Evolutionary conservation across 495 filamentous ascomycete species (phyloP), one percentile per base, ranked within the genome.

Genomic region (Beverwykella pulmonaria): DNA sequence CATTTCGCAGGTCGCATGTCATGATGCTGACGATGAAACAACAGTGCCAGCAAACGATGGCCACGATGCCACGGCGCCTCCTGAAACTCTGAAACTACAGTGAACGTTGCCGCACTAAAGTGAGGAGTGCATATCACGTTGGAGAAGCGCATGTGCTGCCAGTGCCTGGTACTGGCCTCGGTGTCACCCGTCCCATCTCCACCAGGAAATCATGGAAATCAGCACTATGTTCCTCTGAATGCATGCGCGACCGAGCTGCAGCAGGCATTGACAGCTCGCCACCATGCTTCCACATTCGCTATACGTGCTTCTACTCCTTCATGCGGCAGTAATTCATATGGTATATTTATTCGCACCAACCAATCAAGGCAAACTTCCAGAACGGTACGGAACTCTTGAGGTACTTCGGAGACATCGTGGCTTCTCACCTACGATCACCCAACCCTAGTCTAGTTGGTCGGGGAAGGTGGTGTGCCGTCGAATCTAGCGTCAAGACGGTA

Each of bases 1-100:
- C 50, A 54, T 63, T 39, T 44, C 39, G 39, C 17, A n/a, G 39
- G 6, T 44, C 39, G 39, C 39, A 44, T 44, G 39, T 39, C 25
- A n/a, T 55, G 20, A 44, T 63, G 60, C 60, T 54, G 60, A 55
- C 59, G 59, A 34, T 61, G 59, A 61, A 61, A 61, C 59, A 57
- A 32, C 39, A 44, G 39, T 44, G 32, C 54, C 54, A 57, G 17
- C 32, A 23, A 44, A 57, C 26, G 54, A 27, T 46, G 29, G 5
- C 12, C 19, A 7, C 15, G 39, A 2, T 32, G 34, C 36, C 52
- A 26, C 8, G 17, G 10, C n/a, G 20, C 54, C 14, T 34, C 32
- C 29, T 29, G 52, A 55, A 61, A 63, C 65, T 47, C 29, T n/a
- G 52, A 55, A 61, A 63, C 65, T 53, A 53, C 59, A 59, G 65